These are phyloP conservation scores for Trichoderma simmonsii DNA, from an alignment of 2,329 filamentous ascomycete genomes.

Conservation along the genomic window DNA sequence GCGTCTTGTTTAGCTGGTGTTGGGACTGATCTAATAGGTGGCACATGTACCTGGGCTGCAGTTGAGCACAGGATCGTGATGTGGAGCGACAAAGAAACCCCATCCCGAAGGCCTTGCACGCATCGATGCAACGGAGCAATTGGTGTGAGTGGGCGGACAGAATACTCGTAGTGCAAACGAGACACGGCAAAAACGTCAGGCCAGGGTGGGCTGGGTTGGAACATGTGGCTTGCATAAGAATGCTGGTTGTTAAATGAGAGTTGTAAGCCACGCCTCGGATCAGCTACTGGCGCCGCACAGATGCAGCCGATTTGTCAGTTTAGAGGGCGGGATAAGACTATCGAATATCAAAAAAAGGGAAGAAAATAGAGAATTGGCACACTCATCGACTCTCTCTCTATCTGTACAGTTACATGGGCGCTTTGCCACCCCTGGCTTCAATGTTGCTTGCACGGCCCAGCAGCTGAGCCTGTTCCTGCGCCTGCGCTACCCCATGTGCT, in stretches of 20 bases:
- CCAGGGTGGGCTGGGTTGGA: slow-evolving; percentile 8
- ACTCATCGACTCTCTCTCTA: neutral
- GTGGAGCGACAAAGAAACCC: slow-evolving; percentile 3
- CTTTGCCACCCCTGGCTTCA: neutral
- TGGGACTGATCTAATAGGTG: neutral
- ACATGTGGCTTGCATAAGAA: slow-evolving; percentile 18
- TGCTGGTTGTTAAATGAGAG: slow-evolving; percentile 15
- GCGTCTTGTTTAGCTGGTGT: neutral
- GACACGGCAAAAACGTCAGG: neutral
- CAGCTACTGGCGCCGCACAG: slow-evolving; percentile 3
- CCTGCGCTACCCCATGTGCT: neutral
- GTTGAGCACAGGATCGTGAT: slow-evolving; percentile 1
- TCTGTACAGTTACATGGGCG: neutral
- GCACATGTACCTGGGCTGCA: neutral
- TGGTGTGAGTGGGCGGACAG: slow-evolving; percentile 2
- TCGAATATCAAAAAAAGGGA: neutral
- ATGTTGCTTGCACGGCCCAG: neutral
- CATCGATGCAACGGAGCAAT: neutral
- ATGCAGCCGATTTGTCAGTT: neutral
- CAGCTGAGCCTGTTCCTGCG: neutral
- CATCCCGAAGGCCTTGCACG: slow-evolving; percentile 10
- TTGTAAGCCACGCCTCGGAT: neutral
- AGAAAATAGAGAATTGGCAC: neutral
- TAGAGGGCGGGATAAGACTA: neutral
- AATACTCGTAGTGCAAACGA: neutral